Base-by-base conservation (phyloP, 108 stramenopile species). In the Chaetoceros tenuissimus region DNA sequence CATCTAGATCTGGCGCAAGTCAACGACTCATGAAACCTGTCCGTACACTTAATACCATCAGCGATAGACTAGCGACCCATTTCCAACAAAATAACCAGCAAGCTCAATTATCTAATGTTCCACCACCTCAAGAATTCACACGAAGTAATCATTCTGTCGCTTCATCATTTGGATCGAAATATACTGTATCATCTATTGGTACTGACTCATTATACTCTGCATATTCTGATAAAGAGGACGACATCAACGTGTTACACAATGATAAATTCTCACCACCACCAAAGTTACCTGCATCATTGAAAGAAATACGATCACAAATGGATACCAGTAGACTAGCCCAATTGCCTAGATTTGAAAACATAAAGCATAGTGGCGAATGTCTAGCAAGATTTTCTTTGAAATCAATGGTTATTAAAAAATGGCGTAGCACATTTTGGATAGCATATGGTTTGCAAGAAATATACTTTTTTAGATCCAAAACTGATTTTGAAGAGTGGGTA, bases 371-470 rank as follows among this genome's bases (percentile, higher is more conserved):
- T 19, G 92, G 92, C 1, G 87, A 72, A 34, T 80, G 87, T 25
- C 58, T 94, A 24, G 75, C 85, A 3, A 71, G 92, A 20, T 89
- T 89, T 49, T 85, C 86, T 24, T 85, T 89, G 56, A 81, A 88
- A 3, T 89, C 92, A 8, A 87, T 94, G 51, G 58, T 94, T 1
- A 70, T 89, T 67, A 83, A 89, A 53, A 94, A 90, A 55, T 94
- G 92, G 92, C 89, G 89, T 52, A 85, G 88, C 55, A 77, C 82
- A 29, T 94, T 82, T 64, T 94, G 92, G 92, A 72, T 90, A n/a
- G 82, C 83, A 48, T 85, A 88, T 51, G 87, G 85, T 17, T 77
- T 80, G 0, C 80, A 80, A 29, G 73, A 80, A 13, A 68, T 94
- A 63, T 55, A 89, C 10, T 85, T 84, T 71, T 94, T 90, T 60